Base-by-base conservation (phyloP, 371 early-diverging fungal species). In the Mucor racemosus region DNA sequence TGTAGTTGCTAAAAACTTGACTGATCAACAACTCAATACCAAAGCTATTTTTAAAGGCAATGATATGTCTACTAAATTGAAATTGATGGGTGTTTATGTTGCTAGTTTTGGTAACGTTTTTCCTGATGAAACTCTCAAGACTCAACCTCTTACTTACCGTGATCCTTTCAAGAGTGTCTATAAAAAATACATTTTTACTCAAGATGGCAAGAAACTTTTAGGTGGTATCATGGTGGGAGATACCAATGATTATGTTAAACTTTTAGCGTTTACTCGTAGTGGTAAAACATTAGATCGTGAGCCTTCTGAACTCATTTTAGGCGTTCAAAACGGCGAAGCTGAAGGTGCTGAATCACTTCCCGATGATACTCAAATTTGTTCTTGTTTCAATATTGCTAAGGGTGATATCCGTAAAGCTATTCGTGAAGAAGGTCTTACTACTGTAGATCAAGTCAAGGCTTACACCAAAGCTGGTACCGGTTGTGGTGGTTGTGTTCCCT, bases 161-260 rank as follows among this genome's bases (percentile, higher is more conserved):
- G 90, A 89, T 64, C 89, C 89, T 19, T 88, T 89, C 55, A 79
- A 76, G 50, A 76, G 80, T 33, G 71, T 84, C 6, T 90, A 90
- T 78, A 90, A 89, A 66, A 84, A 85, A 53, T 82, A 84, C 54
- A 60, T 90, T 31, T 87, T 90, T 64, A 74, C 83, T 35, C 79
- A 84, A 48, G 89, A 90, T 64, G 90, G 90, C 53, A 88, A 84
- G 62, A 72, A 81, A 7, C 75, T 90, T 21, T 39, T 89, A n/a
- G 90, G 90, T 61, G 90, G 90, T 9, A 90, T 90, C 68, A 78
- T 88, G 77, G 86, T 90, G 17, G 90, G 88, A 41, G 90, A 90
- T 67, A 89, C 90, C 8, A 65, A 78, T 19, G 89, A 88, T 50
- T 90, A 90, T 66, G 76, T 79, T 64, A 86, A 85, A 64, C 73